Evolutionary conservation across 805 yeast genomes (phyloP).

Genomic region (Metschnikowia colocasiae): DNA sequence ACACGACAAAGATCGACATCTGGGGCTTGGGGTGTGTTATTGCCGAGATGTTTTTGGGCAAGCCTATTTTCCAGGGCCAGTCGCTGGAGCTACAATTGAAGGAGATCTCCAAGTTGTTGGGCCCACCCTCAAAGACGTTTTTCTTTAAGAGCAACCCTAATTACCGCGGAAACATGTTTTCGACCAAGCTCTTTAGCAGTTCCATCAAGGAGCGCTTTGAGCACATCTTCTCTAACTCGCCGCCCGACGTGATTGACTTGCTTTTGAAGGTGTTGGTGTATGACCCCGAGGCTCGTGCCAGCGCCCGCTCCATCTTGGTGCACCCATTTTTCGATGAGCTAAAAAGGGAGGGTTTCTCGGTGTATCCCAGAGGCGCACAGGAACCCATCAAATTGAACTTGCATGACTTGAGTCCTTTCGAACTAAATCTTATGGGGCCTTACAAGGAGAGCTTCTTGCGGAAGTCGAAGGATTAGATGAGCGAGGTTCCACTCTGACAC

Average conservation of each 20-base stretch:
- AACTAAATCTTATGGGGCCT: slow-evolving; percentile 48
- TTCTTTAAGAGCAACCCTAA: slow-evolving; percentile 71
- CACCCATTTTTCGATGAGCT: slow-evolving; percentile 89
- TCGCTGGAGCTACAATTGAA: slow-evolving; percentile 84
- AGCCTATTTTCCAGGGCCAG: slow-evolving; percentile 93
- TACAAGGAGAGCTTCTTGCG: slow-evolving; percentile 31
- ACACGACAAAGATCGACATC: slow-evolving; percentile 88
- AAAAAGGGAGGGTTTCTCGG: slow-evolving; percentile 51
- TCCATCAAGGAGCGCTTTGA: slow-evolving; percentile 46
- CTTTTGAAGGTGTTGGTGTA: slow-evolving; percentile 79
- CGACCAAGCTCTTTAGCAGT: slow-evolving; percentile 59
- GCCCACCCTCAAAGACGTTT: slow-evolving; percentile 74
- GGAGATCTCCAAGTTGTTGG: slow-evolving; percentile 84
- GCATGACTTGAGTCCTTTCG: slow-evolving; percentile 71
- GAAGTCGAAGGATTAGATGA: slow-evolving; percentile 2
- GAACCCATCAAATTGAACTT: slow-evolving; percentile 43
- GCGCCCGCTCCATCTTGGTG: slow-evolving; percentile 77
- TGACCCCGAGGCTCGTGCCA: slow-evolving; percentile 79
- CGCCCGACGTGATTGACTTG: slow-evolving; percentile 82
- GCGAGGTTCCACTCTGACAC: neutral
- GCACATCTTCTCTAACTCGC: slow-evolving; percentile 59
- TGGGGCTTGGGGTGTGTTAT: slow-evolving; percentile 98
- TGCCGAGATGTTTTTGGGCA: slow-evolving; percentile 90
- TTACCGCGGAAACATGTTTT: slow-evolving; percentile 70
- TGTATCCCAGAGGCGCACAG: slow-evolving; percentile 51